A percentile compares a stretch with the other conserved stretches of the same genome.
phyloP scores from a whole-genome alignment of 371 early-diverging fungal species.

The Funneliformis caledonium region DNA sequence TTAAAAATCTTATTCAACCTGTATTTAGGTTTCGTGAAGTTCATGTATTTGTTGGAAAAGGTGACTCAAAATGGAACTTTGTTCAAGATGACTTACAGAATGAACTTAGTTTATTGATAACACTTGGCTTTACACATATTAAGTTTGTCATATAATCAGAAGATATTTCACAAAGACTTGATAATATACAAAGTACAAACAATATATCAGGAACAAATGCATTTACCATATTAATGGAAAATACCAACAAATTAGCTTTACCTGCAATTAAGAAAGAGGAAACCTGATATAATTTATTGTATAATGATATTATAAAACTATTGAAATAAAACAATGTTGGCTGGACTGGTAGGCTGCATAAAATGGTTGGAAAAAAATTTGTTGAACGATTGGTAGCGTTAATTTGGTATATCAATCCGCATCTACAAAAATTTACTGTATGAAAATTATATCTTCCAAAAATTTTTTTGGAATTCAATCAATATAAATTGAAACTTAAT shows the following conservation, averaged over 20 bases:
- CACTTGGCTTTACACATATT: background rate
- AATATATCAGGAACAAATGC: background rate
- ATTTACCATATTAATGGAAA: background rate
- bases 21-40: too few relatives aligned
- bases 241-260: background rate
- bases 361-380: background rate
- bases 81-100: too few relatives aligned
- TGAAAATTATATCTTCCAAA: background rate
- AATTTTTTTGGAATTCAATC: background rate
- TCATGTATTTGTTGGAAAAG: too few relatives aligned
- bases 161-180: too few relatives aligned
- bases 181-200: too few relatives aligned
- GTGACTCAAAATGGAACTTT: too few relatives aligned
- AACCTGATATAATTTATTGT: background rate
- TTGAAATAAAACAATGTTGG: background rate
- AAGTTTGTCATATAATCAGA: background rate
- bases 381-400: background rate
- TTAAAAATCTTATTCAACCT: too few relatives aligned
- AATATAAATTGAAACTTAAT: background rate
- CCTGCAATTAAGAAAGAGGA: background rate
- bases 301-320: slow-evolving; percentile 6
- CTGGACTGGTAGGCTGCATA: background rate
- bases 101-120: too few relatives aligned
- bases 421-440: background rate
- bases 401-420: background rate